Conservation (phyloP, 257 asterid species). For the Solanum commersonii region DNA sequence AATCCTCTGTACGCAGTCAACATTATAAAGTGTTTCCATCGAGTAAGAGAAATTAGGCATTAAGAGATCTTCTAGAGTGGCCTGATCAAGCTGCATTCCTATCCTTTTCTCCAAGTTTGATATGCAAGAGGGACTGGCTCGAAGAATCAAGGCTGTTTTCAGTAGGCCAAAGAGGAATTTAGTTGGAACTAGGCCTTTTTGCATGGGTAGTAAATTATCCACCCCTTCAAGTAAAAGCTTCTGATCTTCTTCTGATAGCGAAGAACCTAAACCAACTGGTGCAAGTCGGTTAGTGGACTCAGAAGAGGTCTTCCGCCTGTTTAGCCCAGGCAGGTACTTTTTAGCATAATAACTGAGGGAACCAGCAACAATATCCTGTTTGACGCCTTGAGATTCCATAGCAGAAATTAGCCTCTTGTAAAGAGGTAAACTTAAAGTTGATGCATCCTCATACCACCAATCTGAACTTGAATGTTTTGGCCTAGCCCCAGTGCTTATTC, state of each 20-base stretch:
- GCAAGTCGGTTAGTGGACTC: conserved; percentile 49
- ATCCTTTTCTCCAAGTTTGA: conserved; percentile 69
- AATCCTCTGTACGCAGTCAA: conserved; percentile 72
- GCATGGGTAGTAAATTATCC: conserved; percentile 63
- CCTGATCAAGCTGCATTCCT: conserved; percentile 94
- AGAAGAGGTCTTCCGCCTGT: conserved; percentile 44
- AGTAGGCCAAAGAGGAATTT: conserved; percentile 77
- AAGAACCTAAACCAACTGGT: conserved; percentile 21
- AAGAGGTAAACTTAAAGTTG: conserved; percentile 56
- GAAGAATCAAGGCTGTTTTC: conserved; percentile 76
- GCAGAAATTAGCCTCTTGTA: conserved; percentile 66
- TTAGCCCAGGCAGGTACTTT: conserved; percentile 72
- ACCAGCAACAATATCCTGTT: conserved; percentile 60
- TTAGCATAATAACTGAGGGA: conserved; percentile 64
- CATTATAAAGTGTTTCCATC: conserved; percentile 92
- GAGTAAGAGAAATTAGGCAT: conserved; percentile 78
- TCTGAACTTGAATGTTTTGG: conserved; percentile 56
- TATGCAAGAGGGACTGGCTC: conserved; percentile 43
- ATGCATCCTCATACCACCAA: conserved; percentile 99
- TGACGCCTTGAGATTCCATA: conserved; percentile 68
- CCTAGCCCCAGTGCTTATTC: conserved; percentile 96
- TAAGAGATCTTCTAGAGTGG: conserved; percentile 88
- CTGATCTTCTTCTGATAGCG: conserved; percentile 78
- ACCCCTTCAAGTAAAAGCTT: conserved; percentile 75
- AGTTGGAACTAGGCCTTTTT: conserved; percentile 66